phyloP scores from a whole-genome alignment of 2,329 filamentous ascomycete genomes.

The Daldinia sp. region DNA sequence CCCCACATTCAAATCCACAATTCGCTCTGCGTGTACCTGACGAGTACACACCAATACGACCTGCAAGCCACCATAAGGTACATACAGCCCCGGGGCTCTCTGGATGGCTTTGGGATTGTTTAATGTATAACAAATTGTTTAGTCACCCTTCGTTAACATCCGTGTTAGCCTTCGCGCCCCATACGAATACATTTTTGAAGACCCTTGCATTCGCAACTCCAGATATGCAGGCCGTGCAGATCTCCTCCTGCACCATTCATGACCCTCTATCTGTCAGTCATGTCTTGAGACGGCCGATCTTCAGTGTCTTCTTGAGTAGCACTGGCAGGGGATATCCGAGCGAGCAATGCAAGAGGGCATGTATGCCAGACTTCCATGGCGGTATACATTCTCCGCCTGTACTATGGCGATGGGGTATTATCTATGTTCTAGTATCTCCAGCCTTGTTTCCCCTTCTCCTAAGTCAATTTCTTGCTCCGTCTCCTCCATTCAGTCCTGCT shows the following conservation, averaged over 20 bases:
- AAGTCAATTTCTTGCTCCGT: background rate
- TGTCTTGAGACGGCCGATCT: slow-evolving; percentile 24
- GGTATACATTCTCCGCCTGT: slow-evolving; percentile 16
- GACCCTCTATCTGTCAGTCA: slow-evolving; percentile 24
- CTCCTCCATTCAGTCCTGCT: background rate
- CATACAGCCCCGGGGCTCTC: slow-evolving; percentile 15
- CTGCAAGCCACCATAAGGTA: slow-evolving; percentile 23
- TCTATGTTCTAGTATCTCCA: too few relatives aligned
- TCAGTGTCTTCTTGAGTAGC: slow-evolving; percentile 11
- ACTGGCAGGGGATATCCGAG: slow-evolving; percentile 13
- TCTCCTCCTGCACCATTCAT: slow-evolving; percentile 14
- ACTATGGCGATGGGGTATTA: slow-evolving; percentile 7
- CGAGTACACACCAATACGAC: slow-evolving; percentile 24
- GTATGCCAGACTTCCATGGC: slow-evolving; percentile 9
- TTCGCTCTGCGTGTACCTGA: slow-evolving; percentile 18
- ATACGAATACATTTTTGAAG: slow-evolving; percentile 25
- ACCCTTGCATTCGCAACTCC: slow-evolving; percentile 26
- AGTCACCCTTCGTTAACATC: slow-evolving; percentile 15
- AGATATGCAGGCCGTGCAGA: slow-evolving; percentile 28
- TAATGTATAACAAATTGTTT: slow-evolving; percentile 27
- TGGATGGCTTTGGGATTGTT: slow-evolving; percentile 13
- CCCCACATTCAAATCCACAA: slow-evolving; percentile 27
- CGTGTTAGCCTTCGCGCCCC: slow-evolving; percentile 8
- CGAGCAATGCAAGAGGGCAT: slow-evolving; percentile 6
- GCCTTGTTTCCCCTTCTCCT: background rate